Percentiles rank a stretch among this genome's conserved stretches.
Conservation (phyloP, 2,329 filamentous ascomycete genomes). For the Colletotrichum scovillei region DNA sequence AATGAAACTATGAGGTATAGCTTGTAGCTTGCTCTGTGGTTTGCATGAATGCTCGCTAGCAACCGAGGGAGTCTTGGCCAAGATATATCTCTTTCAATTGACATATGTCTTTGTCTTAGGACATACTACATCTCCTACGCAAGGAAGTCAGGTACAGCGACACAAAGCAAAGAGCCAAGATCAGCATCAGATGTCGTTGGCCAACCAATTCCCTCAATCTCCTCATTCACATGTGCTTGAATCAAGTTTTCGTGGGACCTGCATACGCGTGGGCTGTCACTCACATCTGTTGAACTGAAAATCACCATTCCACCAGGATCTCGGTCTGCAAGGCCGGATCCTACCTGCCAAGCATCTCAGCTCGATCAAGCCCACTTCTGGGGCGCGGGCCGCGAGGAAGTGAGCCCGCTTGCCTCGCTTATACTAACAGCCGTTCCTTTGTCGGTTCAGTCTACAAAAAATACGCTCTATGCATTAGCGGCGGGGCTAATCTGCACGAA, state of each 20-base stretch:
- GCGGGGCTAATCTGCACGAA: neutral
- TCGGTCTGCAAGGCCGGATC: neutral
- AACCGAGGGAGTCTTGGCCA: too few relatives aligned
- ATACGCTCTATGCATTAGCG: too few relatives aligned
- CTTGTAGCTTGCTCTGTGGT: neutral
- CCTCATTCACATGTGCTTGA: neutral
- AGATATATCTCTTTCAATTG: neutral
- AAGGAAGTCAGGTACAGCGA: neutral
- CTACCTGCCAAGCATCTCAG: neutral
- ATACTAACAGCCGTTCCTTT: too few relatives aligned
- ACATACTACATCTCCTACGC: too few relatives aligned
- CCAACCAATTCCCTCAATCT: neutral
- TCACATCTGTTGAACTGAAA: neutral
- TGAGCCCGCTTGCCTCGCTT: too few relatives aligned
- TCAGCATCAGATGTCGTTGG: neutral
- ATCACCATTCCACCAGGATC: neutral
- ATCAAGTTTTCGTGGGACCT: neutral
- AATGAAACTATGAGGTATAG: neutral
- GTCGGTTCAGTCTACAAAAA: too few relatives aligned
- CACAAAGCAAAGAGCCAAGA: neutral
- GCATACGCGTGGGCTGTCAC: too few relatives aligned
- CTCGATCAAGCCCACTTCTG: neutral
- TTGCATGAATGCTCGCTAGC: neutral
- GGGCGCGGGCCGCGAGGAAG: neutral
- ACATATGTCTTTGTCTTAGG: too few relatives aligned